Conservation (phyloP, 345 rosid species). For the Sonneratia caseolaris region DNA sequence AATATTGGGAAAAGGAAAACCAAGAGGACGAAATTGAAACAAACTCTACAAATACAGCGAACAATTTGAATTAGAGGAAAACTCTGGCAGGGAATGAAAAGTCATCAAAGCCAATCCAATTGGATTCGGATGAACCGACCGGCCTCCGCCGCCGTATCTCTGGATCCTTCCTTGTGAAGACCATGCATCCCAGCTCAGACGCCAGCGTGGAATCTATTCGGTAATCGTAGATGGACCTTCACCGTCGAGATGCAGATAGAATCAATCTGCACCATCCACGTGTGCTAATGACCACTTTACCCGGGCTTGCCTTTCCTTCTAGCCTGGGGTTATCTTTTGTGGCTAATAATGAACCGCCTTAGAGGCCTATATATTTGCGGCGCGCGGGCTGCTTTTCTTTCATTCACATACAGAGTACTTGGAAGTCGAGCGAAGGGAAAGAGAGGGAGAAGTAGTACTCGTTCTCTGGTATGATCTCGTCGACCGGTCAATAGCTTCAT, state of each 20-base stretch:
- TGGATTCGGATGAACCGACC: neutral
- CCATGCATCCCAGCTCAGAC: neutral
- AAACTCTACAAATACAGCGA: neutral
- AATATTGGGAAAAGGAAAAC: neutral
- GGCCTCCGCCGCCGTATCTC: neutral
- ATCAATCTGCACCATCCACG: neutral
- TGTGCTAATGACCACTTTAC: neutral
- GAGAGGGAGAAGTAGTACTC: neutral
- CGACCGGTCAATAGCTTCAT: no score
- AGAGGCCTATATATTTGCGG: neutral
- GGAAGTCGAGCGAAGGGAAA: neutral
- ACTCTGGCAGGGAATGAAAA: no score
- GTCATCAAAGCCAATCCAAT: neutral
- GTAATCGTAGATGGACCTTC: neutral
- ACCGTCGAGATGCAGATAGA: neutral
- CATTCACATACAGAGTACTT: neutral
- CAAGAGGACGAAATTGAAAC: neutral
- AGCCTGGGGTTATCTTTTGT: neutral
- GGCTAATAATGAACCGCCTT: neutral
- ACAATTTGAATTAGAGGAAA: neutral
- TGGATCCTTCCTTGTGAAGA: neutral
- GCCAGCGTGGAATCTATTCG: neutral
- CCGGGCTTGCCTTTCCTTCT: neutral
- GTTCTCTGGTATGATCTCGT: neutral
- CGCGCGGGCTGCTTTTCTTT: neutral